Percentiles rank a stretch among this genome's conserved stretches.
phyloP scores from a whole-genome alignment of 305 asterid species.

The Fraxinus velutina region DNA sequence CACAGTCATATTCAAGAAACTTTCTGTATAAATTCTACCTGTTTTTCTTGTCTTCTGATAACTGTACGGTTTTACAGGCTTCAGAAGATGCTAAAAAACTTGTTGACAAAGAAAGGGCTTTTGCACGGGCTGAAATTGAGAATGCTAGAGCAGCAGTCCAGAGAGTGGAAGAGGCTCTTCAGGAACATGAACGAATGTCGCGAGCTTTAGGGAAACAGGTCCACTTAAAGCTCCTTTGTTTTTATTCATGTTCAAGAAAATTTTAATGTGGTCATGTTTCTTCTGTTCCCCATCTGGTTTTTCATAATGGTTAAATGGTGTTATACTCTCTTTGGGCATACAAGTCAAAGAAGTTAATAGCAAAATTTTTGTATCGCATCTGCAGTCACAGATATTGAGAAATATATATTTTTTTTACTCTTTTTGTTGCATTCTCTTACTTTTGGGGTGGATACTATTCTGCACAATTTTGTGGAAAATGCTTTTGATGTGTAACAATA shows the following conservation, averaged over 20 bases:
- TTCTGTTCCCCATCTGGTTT: background rate
- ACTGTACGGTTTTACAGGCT: constrained; percentile 47
- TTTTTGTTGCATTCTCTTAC: background rate
- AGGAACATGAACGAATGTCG: constrained; percentile 76
- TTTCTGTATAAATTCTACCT: constrained; percentile 6
- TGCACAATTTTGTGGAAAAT: constrained; percentile 5
- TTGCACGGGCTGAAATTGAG: constrained; percentile 88
- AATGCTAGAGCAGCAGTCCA: constrained; percentile 93
- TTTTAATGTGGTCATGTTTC: constrained; percentile 2
- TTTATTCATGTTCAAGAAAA: background rate
- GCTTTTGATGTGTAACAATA: background rate
- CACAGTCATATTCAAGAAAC: background rate
- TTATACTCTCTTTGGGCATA: background rate
- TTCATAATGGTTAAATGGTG: background rate
- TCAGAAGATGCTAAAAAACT: constrained; percentile 96
- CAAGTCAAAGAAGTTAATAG: background rate
- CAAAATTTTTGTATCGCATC: background rate
- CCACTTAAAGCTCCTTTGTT: constrained; percentile 17
- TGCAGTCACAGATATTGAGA: background rate
- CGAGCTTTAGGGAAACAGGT: constrained; percentile 93
- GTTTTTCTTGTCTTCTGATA: background rate
- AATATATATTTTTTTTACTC: background rate
- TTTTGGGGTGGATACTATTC: background rate
- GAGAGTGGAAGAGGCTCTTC: constrained; percentile 97
- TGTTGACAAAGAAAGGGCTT: constrained; percentile 89